Base-by-base conservation (phyloP, 371 early-diverging fungal genomes). In the Mucor sp. region DNA sequence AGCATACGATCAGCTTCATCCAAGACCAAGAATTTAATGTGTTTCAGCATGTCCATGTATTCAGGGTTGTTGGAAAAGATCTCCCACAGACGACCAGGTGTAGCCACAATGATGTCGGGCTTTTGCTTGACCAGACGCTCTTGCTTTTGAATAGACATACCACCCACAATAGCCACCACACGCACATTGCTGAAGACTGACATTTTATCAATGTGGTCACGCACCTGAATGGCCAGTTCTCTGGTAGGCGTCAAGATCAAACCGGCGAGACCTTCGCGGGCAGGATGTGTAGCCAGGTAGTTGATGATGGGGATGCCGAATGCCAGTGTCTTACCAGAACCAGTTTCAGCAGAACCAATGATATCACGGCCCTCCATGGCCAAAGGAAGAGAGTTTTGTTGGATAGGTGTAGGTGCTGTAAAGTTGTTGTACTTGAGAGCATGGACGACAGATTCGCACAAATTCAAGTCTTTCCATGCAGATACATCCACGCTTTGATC, bases 1-100 rank as follows among this genome's bases (percentile, higher is more conserved):
- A 98, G 77, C 95, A 98, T 95, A 67, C 98, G 88, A 81, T 99
- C 99, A 3, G 99, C 99, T 82, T 99, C 99, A 84, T 99, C 99
- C 48, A 99, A 76, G 0, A 97, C 95, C 60, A 98, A 69, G 68
- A 87, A 93, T 37, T 78, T 80, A 53, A 90, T 74, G 14, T 82
- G 69, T 53, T 80, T 75, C 67, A 90, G 60, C 74, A 75, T 53
- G 50, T 80, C 89, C 53, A 53, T 53, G 77, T 85, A 81, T 27
- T 73, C 67, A 12, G 84, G 87, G 72, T 80, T 86, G 83, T 90
- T 88, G 3, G 91, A 87, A 60, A 95, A 86, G 19, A 99, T 72
- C 67, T 99, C 97, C 93, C 93, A 94, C 56, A 99, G 83, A 70
- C 99, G 93, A 37, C 99, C 99, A 0, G 99, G 99, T 4, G 99